Percentiles rank a stretch among this genome's conserved stretches.
Evolutionary conservation across 2,329 filamentous ascomycete species (phyloP).

Genomic region (Rachicladosporium sp.): DNA sequence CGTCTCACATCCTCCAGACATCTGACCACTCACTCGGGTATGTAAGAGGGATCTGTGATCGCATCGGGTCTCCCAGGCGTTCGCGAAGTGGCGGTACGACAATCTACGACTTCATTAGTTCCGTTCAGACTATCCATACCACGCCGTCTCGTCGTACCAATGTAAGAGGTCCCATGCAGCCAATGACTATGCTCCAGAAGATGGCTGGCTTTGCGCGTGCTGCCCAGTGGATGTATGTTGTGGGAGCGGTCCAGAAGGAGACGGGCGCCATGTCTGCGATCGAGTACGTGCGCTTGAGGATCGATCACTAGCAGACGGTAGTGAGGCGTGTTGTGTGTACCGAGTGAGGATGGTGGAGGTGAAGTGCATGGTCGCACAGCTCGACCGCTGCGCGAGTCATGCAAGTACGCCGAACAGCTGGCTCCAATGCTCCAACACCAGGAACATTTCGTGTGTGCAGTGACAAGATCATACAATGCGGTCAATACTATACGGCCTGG

Average conservation of each 20-base stretch:
- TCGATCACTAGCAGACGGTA: too few species aligned
- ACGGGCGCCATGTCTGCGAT: conserved; percentile 49
- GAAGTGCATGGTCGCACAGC: too few species aligned
- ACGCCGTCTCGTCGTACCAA: conserved; percentile 28
- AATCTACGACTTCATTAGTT: conserved; percentile 21
- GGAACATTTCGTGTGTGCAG: too few species aligned
- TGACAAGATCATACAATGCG: conserved; percentile 16
- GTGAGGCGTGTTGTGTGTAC: too few species aligned
- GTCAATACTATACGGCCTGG: conserved; percentile 30
- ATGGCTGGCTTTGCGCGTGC: conserved; percentile 78
- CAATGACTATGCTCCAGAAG: conserved; percentile 76
- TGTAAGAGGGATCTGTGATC: conserved; percentile 66
- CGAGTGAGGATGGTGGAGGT: too few species aligned
- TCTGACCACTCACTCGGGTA: conserved; percentile 66
- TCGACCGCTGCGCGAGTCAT: too few species aligned
- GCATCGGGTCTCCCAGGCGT: conserved; percentile 60
- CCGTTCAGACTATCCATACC: neutral
- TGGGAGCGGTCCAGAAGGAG: conserved; percentile 70
- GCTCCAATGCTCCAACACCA: too few species aligned
- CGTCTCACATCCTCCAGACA: too few species aligned
- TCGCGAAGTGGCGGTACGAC: conserved; percentile 62
- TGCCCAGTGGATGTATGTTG: conserved; percentile 81
- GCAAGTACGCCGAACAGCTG: too few species aligned
- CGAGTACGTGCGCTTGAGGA: too few species aligned
- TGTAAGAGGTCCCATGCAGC: conserved; percentile 56